These are phyloP conservation scores for Sugiyamaella chiloensis DNA, from an alignment of 805 yeast species.

Conservation along the genomic window DNA sequence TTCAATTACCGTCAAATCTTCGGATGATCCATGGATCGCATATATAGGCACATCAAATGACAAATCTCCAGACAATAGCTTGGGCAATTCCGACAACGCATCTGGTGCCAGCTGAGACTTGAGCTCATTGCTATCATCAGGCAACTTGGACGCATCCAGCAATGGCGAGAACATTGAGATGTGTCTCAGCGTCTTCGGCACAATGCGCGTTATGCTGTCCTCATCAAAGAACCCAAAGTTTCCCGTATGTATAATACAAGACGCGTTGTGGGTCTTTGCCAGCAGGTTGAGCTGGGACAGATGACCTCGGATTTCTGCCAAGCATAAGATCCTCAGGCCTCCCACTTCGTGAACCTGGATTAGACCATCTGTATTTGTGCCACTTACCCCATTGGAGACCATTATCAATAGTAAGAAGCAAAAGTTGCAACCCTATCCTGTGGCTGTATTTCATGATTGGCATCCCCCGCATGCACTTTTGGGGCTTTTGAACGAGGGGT, in stretches of 20 bases:
- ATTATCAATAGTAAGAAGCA: conserved; percentile 5
- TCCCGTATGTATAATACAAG: conserved; percentile 65
- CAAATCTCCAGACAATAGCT: conserved; percentile 44
- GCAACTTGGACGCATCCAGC: conserved; percentile 46
- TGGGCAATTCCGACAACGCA: conserved; percentile 51
- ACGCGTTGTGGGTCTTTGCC: conserved; percentile 47
- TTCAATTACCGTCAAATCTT: conserved; percentile 65
- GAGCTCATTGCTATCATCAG: conserved; percentile 52
- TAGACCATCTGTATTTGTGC: background rate
- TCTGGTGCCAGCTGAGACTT: conserved; percentile 40
- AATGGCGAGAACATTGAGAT: conserved; percentile 65
- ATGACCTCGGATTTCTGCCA: conserved; percentile 57
- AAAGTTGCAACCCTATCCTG: conserved; percentile 6
- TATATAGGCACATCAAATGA: conserved; percentile 60
- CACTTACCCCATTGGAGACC: conserved; percentile 14
- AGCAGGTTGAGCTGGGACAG: conserved; percentile 48
- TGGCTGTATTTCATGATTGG: too few species aligned
- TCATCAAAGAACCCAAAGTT: conserved; percentile 73
- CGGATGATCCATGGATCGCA: conserved; percentile 73
- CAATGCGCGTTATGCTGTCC: conserved; percentile 51
- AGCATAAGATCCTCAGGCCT: conserved; percentile 41
- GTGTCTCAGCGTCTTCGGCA: conserved; percentile 52
- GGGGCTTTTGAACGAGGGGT: too few species aligned
- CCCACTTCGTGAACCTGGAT: conserved; percentile 13
- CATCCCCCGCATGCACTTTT: too few species aligned